A percentile compares a stretch with the other conserved stretches of the same genome.
Conservation (phyloP, 805 yeast species). For the Yarrowia sp. region DNA sequence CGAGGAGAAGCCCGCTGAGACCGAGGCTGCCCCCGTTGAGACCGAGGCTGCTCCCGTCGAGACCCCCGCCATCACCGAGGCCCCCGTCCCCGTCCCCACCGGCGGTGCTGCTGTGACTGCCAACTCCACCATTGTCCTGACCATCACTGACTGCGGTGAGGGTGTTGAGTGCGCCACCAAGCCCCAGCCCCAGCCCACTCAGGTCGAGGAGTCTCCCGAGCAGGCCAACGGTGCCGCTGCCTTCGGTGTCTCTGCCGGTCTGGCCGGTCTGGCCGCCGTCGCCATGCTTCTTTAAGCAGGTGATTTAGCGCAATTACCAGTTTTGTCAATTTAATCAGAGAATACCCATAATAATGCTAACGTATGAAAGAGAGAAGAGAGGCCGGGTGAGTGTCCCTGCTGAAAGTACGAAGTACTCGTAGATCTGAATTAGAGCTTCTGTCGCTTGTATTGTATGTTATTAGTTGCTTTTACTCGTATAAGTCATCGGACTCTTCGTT, state of each 20-base stretch:
- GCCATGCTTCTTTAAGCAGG: constrained; percentile 31
- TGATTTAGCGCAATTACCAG: not conserved
- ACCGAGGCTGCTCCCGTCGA: constrained; percentile 26
- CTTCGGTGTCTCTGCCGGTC: constrained; percentile 36
- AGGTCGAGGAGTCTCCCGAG: constrained; percentile 32
- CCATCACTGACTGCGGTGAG: constrained; percentile 34
- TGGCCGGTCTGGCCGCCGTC: constrained; percentile 35
- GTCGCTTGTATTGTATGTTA: no score
- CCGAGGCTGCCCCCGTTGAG: constrained; percentile 10
- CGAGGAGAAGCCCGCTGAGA: constrained; percentile 5
- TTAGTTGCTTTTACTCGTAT: no score
- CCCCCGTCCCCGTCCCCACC: constrained; percentile 39
- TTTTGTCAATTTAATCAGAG: not conserved
- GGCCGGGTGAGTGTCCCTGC: no score
- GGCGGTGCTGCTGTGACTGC: constrained; percentile 35
- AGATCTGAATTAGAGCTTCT: no score
- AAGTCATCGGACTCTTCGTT: no score
- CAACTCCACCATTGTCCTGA: constrained; percentile 18
- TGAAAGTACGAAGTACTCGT: no score
- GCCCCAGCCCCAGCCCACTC: constrained; percentile 19
- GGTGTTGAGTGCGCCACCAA: constrained; percentile 15
- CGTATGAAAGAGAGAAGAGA: not conserved
- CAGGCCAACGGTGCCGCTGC: constrained; percentile 38
- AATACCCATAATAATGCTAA: constrained; percentile 10
- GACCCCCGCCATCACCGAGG: constrained; percentile 34